Evolutionary conservation across 2,329 filamentous ascomycete genomes (phyloP), one percentile per base, ranked within the genome.

Genomic region (Arthroderma sp.): DNA sequence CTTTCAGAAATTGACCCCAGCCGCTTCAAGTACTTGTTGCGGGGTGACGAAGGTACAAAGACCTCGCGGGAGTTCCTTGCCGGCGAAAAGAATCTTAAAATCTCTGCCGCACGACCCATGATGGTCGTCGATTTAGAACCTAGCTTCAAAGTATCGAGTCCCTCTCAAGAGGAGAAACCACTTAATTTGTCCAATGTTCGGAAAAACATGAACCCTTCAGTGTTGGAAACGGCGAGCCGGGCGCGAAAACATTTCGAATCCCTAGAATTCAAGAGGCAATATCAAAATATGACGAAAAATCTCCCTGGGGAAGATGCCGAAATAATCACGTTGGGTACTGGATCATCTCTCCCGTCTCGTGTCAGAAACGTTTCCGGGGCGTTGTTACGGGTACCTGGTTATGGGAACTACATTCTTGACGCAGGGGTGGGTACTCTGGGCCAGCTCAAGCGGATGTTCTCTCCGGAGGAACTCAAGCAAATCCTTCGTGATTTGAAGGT

Each of bases 351-450:
- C 10, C 91, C 91, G 1, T 94, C 86, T 31, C 93, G 93, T 60
- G 91, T 95, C 62, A 83, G 91, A 55, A 98, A 96, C 60, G 91
- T 98, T 15, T 94, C 89, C 7, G 80, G 81, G 1, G 95, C 88
- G 0, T 70, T 98, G 4, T 66, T 98, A 38, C 77, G 84, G 9
- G 81, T 94, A 3, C 91, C 91, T 5, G 83, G 80, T 3, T 75
- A 80, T 54, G 91, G 91, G n/a, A 87, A 77, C 59, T 93, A 94
- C 58, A 70, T 98, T 1, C 75, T 98, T 47, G 91, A 98, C 64
- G 86, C 81, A 53, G 91, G 91, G 47, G 91, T 98, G 64, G 87
- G 86, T 56, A 95, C 91, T 0, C 67, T 96, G 6, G 89, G 89
- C 7, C 88, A 95, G 60, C 68, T 98, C 34, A 78, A 77, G 47